phyloP scores from a whole-genome alignment of 306 rosid genomes.

The Castanospermum australe region DNA sequence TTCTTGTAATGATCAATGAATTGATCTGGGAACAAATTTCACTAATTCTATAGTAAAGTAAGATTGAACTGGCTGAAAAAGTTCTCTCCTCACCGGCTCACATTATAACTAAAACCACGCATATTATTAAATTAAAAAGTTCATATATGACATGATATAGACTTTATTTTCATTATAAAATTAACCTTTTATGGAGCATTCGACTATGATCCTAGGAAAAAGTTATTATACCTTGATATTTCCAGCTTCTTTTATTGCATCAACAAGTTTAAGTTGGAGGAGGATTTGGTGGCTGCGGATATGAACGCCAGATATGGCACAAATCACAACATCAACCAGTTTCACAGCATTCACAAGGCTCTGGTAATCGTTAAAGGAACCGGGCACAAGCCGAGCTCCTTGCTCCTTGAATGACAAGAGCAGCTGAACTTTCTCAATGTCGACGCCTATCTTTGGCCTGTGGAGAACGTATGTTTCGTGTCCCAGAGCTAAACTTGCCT shows the following conservation, averaged over 20 bases:
- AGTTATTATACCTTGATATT: constrained; percentile 52
- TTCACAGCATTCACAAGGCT: constrained; percentile 63
- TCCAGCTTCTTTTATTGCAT: constrained; percentile 72
- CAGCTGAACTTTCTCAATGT: constrained; percentile 65
- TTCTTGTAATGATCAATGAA: background rate
- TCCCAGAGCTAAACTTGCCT: constrained; percentile 56
- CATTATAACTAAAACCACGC: no score
- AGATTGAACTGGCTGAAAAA: no score
- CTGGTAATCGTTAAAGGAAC: constrained; percentile 47
- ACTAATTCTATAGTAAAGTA: background rate
- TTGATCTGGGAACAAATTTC: no score
- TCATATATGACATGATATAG: background rate
- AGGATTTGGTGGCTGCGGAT: constrained; percentile 67
- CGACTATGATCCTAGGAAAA: background rate
- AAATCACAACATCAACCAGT: constrained; percentile 68
- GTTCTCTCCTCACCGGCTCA: no score
- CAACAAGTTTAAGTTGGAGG: constrained; percentile 68
- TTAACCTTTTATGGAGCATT: background rate
- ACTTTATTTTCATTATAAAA: background rate
- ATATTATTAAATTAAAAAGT: background rate
- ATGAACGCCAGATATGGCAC: constrained; percentile 73
- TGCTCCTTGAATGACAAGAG: constrained; percentile 58
- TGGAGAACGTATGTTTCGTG: constrained; percentile 60
- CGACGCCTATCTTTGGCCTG: constrained; percentile 70
- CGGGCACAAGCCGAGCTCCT: constrained; percentile 61